Evolutionary conservation across 2,329 filamentous ascomycete species (phyloP).

Genomic region (Stachybotrys chartarum): DNA sequence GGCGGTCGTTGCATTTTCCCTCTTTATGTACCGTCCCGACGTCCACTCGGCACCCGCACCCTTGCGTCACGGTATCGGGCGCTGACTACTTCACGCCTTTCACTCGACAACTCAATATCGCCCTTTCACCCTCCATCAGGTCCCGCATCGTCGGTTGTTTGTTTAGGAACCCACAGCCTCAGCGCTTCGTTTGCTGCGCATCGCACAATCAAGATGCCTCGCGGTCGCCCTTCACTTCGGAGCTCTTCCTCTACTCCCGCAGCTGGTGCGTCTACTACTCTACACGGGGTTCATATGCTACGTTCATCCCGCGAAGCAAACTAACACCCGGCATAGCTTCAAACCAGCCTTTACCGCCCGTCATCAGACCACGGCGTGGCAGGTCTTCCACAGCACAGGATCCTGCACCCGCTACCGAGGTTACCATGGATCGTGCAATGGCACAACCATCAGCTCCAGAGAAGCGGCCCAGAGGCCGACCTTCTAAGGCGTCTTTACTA

Average conservation of each 20-base stretch:
- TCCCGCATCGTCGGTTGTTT: background rate
- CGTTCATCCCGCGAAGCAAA: background rate
- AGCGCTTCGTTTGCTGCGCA: background rate
- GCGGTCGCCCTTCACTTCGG: slow-evolving; percentile 18
- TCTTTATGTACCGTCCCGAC: background rate
- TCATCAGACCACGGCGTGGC: background rate
- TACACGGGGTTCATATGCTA: background rate
- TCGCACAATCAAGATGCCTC: slow-evolving; percentile 16
- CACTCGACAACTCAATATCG: background rate
- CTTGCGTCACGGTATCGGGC: background rate
- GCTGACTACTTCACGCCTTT: background rate
- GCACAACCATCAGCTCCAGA: background rate
- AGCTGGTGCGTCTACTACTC: slow-evolving; percentile 1
- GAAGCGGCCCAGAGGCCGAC: slow-evolving; percentile 16
- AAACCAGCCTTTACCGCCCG: background rate
- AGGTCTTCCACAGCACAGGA: background rate
- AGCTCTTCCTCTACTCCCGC: slow-evolving; percentile 10
- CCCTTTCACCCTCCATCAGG: background rate
- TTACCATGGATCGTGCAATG: background rate
- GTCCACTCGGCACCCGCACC: background rate
- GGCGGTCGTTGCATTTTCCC: background rate
- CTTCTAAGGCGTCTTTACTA: slow-evolving; percentile 9
- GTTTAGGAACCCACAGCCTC: background rate
- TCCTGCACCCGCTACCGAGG: background rate
- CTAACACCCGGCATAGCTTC: background rate